Evolutionary conservation across 345 rosid species (phyloP).

Genomic region (Sonneratia caseolaris): DNA sequence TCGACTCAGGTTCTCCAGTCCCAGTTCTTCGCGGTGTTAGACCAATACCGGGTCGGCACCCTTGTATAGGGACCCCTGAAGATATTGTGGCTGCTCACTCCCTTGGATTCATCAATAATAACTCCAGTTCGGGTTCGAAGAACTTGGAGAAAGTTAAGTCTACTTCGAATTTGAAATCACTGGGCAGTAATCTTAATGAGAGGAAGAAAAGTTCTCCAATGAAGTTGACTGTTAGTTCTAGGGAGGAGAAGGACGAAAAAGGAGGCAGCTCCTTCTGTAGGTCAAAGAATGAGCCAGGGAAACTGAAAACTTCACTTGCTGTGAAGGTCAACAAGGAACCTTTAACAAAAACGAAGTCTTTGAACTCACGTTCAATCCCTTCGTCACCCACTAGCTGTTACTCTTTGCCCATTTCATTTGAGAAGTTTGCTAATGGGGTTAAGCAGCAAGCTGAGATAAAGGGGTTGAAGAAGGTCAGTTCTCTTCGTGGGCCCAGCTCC

Average conservation of each 20-base stretch:
- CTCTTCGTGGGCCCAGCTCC: constrained; percentile 43
- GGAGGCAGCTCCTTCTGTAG: constrained; percentile 27
- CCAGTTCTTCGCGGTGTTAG: no score
- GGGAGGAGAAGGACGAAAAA: constrained; percentile 38
- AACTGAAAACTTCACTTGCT: constrained; percentile 16
- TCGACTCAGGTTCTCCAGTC: no score
- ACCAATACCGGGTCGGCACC: no score
- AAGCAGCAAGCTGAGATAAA: constrained; percentile 62
- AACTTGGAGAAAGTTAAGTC: constrained; percentile 26
- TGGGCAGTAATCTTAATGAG: constrained; percentile 18
- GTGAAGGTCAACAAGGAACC: constrained; percentile 52
- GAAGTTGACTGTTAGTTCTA: constrained; percentile 41
- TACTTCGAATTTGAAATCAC: constrained; percentile 9
- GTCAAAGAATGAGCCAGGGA: constrained; percentile 48
- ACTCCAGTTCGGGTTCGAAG: no score
- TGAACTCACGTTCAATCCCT: constrained; percentile 69
- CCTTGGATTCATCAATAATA: no score
- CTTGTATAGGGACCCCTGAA: no score
- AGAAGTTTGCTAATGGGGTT: constrained; percentile 71
- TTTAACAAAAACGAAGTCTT: constrained; percentile 40
- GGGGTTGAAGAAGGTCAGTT: constrained; percentile 43
- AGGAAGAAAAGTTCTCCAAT: constrained; percentile 36
- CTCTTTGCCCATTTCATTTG: constrained; percentile 76
- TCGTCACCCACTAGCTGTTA: constrained; percentile 85
- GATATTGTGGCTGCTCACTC: no score